Evolutionary conservation across 768 basidiomycete genomes (phyloP).

Genomic region (Pleurotus platypus): DNA sequence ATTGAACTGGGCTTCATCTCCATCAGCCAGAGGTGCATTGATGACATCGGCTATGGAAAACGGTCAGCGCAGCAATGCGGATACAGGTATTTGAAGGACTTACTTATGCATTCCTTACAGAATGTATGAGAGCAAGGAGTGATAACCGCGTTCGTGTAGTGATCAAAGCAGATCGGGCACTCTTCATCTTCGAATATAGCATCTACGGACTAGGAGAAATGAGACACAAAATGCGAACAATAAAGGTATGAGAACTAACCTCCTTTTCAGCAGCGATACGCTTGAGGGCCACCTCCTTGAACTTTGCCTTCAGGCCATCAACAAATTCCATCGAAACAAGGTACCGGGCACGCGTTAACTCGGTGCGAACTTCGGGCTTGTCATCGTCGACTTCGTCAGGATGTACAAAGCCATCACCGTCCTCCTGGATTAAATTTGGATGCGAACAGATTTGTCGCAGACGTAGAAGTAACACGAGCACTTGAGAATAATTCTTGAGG

Average conservation of each 20-base stretch:
- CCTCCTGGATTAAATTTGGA: slow-evolving; percentile 62
- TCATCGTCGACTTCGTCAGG: slow-evolving; percentile 28
- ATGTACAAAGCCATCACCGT: slow-evolving; percentile 40
- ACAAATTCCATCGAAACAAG: slow-evolving; percentile 48
- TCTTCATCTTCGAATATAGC: slow-evolving; percentile 51
- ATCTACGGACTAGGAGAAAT: slow-evolving; percentile 35
- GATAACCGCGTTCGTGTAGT: slow-evolving; percentile 47
- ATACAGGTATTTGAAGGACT: slow-evolving; percentile 12
- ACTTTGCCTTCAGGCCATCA: slow-evolving; percentile 40
- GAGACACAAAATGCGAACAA: not conserved
- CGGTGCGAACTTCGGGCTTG: slow-evolving; percentile 29
- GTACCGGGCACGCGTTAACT: slow-evolving; percentile 41
- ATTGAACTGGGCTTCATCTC: slow-evolving; percentile 34
- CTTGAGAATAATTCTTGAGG: slow-evolving; percentile 62
- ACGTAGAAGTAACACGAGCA: slow-evolving; percentile 45
- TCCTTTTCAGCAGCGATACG: slow-evolving; percentile 53
- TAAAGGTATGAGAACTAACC: slow-evolving; percentile 23
- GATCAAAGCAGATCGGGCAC: slow-evolving; percentile 68
- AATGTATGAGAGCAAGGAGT: slow-evolving; percentile 62
- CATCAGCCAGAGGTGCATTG: slow-evolving; percentile 30
- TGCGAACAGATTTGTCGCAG: slow-evolving; percentile 70
- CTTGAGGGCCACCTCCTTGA: slow-evolving; percentile 35
- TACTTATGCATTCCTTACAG: slow-evolving; percentile 58
- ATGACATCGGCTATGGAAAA: slow-evolving; percentile 37
- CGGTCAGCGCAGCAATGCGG: not conserved